phyloP scores from a whole-genome alignment of 1,139 yeast genomes.

The Saccharomyces pastorianus region DNA sequence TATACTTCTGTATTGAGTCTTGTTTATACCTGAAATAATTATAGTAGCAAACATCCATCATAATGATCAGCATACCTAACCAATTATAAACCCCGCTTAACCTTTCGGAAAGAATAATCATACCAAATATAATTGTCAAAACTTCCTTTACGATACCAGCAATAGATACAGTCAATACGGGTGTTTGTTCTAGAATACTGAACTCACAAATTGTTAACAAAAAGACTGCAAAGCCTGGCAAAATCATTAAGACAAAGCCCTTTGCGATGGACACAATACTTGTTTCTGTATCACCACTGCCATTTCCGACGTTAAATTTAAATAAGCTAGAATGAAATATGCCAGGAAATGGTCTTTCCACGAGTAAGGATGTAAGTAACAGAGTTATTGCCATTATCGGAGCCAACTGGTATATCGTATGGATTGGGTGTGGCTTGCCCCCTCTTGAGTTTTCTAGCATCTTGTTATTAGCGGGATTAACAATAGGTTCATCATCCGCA shows the following conservation, averaged over 20 bases:
- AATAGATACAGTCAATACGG: conserved; percentile 75
- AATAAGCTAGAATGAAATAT: conserved; percentile 21
- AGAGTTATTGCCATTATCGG: conserved; percentile 72
- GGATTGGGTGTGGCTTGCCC: conserved; percentile 53
- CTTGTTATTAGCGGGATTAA: not conserved
- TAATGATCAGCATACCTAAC: conserved; percentile 70
- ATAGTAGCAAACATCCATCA: conserved; percentile 73
- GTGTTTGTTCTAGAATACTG: conserved; percentile 70
- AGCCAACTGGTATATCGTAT: conserved; percentile 73
- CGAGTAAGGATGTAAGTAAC: conserved; percentile 36
- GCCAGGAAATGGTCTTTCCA: conserved; percentile 28
- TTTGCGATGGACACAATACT: conserved; percentile 27
- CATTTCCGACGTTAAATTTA: conserved; percentile 8
- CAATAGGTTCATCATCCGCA: not conserved
- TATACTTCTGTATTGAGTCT: conserved; percentile 9
- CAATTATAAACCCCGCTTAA: conserved; percentile 55
- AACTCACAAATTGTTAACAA: conserved; percentile 88
- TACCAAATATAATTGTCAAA: conserved; percentile 65
- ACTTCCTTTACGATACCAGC: conserved; percentile 93
- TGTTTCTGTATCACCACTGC: not conserved
- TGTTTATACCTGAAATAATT: conserved; percentile 52
- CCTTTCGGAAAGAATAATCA: conserved; percentile 65
- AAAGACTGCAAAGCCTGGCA: conserved; percentile 85
- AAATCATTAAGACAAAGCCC: conserved; percentile 51
- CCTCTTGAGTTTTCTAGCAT: conserved; percentile 1